Evolutionary conservation across 768 basidiomycete genomes (phyloP), one percentile per base, ranked within the genome.

Genomic region (Mycena galericulata): DNA sequence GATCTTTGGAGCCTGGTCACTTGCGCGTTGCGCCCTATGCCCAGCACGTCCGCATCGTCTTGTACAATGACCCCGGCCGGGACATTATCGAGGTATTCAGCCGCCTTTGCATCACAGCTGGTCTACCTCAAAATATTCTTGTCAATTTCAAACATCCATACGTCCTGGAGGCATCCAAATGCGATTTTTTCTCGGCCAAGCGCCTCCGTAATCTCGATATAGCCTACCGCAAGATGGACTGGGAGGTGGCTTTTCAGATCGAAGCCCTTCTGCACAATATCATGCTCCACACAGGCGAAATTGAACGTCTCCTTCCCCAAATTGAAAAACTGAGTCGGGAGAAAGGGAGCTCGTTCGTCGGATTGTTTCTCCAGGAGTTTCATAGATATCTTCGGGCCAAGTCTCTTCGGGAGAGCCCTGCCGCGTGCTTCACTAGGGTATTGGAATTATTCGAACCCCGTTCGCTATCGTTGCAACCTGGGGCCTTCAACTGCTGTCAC

Each of bases 241-340:
- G 92, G 91, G 77, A 81, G 5, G 83, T 93, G 34, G 91, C 90
- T 0, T 96, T 94, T 75, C 94, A 96, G 76, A 79, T 94, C 30
- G 93, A 93, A 75, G 86, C 88, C 0, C 80, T 94, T 14, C 76
- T 95, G 7, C 87, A 82, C 26, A 92, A 91, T 66, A 86, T 87
- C 0, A 77, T 87, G 22, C 81, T 95, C 24, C 87, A 89, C 65
- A 89, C 92, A 0, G 78, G 78, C 10, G 91, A 93, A 36, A 47
- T 95, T 1, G 74, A 78, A 5, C 72, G 78, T 7, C 78, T 93
- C 41, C 76, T 83, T 20, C 81, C 82, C 2, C 75, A 74, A 5
- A 80, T 93, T 45, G 78, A 82, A 26, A 62, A 75, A 0, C 76
- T 92, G 14, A 80, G 81, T 58, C 75, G 67, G 29, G 22, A 69